These are phyloP conservation scores for Aspergillus chevalieri DNA, from an alignment of 2,329 filamentous ascomycete genomes.

Conservation along the genomic window DNA sequence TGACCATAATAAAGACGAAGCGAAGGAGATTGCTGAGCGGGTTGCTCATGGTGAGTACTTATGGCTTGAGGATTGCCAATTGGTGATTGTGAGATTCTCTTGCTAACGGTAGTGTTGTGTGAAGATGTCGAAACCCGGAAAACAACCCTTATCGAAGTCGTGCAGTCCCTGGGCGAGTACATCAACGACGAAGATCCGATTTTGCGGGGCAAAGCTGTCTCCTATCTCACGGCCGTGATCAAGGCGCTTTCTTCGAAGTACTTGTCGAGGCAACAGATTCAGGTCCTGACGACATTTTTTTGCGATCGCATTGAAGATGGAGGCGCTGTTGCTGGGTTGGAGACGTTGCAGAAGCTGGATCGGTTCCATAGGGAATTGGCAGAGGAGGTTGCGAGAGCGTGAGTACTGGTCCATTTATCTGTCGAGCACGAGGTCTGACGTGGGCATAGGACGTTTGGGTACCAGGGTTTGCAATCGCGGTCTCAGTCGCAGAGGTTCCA, in stretches of 20 bases:
- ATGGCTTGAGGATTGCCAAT: not conserved
- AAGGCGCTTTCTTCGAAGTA: conserved; percentile 48
- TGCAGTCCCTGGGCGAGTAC: conserved; percentile 60
- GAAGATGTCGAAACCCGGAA: conserved; percentile 55
- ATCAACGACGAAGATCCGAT: conserved; percentile 60
- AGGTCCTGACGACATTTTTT: conserved; percentile 60
- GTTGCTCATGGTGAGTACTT: conserved; percentile 38
- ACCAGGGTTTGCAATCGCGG: conserved; percentile 53
- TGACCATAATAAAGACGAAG: conserved; percentile 42
- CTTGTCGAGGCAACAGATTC: conserved; percentile 55
- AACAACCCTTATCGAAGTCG: conserved; percentile 55
- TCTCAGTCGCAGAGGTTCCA: conserved; percentile 61
- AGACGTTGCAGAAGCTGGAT: conserved; percentile 53
- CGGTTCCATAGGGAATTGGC: conserved; percentile 56
- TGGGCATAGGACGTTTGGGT: conserved; percentile 39
- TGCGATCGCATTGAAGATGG: conserved; percentile 60
- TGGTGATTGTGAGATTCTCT: conserved; percentile 3
- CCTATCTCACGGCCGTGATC: conserved; percentile 40
- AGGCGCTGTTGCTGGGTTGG: conserved; percentile 53
- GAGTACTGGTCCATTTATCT: conserved; percentile 19
- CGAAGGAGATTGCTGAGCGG: conserved; percentile 38
- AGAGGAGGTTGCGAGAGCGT: conserved; percentile 49
- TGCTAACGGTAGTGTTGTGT: conserved; percentile 9
- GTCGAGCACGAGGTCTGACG: not conserved
- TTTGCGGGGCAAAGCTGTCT: conserved; percentile 53